Conservation (phyloP, 2,329 filamentous ascomycete genomes). For the Neofusicoccum kwambonambiense region DNA sequence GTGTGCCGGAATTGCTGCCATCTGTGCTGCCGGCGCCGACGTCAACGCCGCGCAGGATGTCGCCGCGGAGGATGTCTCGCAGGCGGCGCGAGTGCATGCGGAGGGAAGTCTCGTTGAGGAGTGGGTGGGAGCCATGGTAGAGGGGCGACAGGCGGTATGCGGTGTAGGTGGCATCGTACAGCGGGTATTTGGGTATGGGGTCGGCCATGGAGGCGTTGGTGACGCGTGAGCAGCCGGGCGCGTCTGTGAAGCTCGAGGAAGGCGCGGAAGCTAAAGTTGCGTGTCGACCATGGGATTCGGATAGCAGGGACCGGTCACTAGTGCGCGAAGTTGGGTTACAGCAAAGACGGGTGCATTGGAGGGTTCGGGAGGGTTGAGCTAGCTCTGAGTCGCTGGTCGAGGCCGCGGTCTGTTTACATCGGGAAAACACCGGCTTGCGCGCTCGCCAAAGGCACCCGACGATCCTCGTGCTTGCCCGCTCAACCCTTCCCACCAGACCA, state of each 20-base stretch:
- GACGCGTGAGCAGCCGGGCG: not conserved
- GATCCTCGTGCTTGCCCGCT: not conserved
- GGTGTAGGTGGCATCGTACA: constrained; percentile 56
- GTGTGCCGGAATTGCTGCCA: constrained; percentile 45
- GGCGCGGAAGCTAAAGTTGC: too few species aligned
- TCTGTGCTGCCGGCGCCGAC: constrained; percentile 40
- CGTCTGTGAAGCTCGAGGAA: too few species aligned
- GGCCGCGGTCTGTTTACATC: constrained; percentile 5
- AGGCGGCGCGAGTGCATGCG: constrained; percentile 49
- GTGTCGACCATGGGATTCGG: too few species aligned
- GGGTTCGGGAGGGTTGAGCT: not conserved
- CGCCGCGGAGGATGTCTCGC: constrained; percentile 50
- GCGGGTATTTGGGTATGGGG: constrained; percentile 39
- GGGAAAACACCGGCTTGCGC: not conserved
- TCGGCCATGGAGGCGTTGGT: constrained; percentile 28
- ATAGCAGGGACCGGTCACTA: too few species aligned
- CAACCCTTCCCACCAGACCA: too few species aligned
- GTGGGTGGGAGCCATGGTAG: constrained; percentile 43
- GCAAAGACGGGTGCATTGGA: not conserved
- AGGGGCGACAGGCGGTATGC: constrained; percentile 55
- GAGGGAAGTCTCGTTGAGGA: constrained; percentile 39
- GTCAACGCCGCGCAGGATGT: constrained; percentile 48
- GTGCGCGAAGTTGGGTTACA: not conserved
- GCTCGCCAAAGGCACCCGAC: not conserved
- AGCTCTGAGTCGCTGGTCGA: not conserved